Conservation (phyloP, 805 yeast genomes). For the Saccharomycodes ludwigii region DNA sequence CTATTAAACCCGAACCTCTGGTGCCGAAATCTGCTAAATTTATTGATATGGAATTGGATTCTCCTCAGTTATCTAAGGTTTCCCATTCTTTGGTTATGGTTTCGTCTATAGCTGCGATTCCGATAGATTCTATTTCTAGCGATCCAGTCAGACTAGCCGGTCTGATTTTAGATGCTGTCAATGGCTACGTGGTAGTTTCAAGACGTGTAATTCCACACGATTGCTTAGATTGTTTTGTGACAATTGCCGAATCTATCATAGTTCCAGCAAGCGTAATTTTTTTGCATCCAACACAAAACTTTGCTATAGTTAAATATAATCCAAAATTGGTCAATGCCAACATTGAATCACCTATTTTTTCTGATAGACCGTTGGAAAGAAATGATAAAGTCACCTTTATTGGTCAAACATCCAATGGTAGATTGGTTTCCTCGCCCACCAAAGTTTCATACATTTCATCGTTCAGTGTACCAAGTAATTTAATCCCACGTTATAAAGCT, state of each 20-base stretch:
- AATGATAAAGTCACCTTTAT: constrained; percentile 71
- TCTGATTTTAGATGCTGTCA: constrained; percentile 65
- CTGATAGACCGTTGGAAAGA: constrained; percentile 43
- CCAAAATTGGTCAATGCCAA: constrained; percentile 62
- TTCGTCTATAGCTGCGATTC: constrained; percentile 48
- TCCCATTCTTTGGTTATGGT: constrained; percentile 65
- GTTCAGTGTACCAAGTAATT: constrained; percentile 56
- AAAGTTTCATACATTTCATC: constrained; percentile 67
- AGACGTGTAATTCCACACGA: constrained; percentile 77
- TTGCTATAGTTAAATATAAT: constrained; percentile 74
- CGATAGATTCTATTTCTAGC: constrained; percentile 64
- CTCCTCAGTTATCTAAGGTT: constrained; percentile 38
- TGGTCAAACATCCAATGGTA: constrained; percentile 62
- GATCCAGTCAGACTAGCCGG: constrained; percentile 53
- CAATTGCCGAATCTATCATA: constrained; percentile 76
- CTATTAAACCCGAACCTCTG: constrained; percentile 41
- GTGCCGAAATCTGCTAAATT: constrained; percentile 55
- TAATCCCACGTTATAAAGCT: constrained; percentile 73
- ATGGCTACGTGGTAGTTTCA: constrained; percentile 71
- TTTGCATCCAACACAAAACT: constrained; percentile 79
- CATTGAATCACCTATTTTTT: constrained; percentile 53
- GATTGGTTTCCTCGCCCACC: constrained; percentile 64
- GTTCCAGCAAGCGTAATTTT: constrained; percentile 73
- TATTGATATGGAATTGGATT: constrained; percentile 53
- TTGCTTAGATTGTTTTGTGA: constrained; percentile 51